phyloP scores from a whole-genome alignment of 208 protist species.

The Acanthamoeba castellanii region DNA sequence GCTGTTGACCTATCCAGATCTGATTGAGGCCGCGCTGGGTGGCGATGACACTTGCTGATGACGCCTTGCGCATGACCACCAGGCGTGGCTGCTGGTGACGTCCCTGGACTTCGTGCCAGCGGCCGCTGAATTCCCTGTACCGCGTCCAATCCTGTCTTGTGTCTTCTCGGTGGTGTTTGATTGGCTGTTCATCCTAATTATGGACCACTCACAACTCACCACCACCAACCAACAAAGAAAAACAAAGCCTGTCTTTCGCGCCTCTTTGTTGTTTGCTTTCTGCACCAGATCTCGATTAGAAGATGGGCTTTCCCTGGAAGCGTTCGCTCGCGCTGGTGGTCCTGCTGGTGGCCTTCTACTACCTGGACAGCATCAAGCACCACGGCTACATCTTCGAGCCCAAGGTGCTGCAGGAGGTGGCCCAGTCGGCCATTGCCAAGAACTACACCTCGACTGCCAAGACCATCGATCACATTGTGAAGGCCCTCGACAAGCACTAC shows the following conservation, averaged over 20 bases:
- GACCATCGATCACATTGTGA: conserved; percentile 64
- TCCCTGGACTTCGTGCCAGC: no score
- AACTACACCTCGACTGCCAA: conserved; percentile 46
- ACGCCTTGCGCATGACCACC: no score
- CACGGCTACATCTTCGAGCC: conserved; percentile 77
- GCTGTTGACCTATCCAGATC: no score
- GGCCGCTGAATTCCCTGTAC: no score
- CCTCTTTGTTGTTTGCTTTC: no score
- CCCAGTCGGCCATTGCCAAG: conserved; percentile 66
- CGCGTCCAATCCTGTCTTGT: no score
- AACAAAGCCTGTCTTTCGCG: not conserved
- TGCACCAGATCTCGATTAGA: no score
- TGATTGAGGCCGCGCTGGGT: no score
- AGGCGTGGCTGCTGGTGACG: no score
- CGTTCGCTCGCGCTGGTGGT: conserved; percentile 34
- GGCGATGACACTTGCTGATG: no score
- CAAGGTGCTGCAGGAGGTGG: conserved; percentile 72
- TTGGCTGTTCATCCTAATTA: not conserved
- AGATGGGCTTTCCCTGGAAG: conserved; percentile 27
- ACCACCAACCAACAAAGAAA: no score
- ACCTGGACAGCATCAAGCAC: conserved; percentile 23
- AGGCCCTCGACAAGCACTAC: conserved; percentile 70
- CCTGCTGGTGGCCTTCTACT: conserved; percentile 28
- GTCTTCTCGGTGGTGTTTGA: not conserved
- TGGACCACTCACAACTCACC: not conserved